These are phyloP conservation scores for Panaeolus papilionaceus DNA, from an alignment of 768 basidiomycete genomes.

Conservation along the genomic window DNA sequence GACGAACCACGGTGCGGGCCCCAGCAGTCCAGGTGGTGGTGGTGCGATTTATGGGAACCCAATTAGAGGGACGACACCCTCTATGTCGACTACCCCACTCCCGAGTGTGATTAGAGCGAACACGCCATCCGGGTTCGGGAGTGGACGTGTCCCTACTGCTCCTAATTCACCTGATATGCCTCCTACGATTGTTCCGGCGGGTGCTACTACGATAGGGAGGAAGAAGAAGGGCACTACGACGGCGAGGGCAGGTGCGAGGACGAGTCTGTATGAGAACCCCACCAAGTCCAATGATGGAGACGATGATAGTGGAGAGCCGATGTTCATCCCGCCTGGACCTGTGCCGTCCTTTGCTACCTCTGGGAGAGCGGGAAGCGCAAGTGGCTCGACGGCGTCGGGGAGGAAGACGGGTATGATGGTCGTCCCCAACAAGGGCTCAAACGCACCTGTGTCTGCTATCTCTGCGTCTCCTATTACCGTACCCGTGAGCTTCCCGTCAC, in stretches of 20 bases:
- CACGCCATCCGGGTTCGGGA: neutral
- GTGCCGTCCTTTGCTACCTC: neutral
- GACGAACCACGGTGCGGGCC: neutral
- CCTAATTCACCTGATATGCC: neutral
- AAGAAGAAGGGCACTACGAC: neutral
- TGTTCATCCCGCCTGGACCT: slow-evolving; percentile 6
- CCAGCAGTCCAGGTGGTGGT: neutral
- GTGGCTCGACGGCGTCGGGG: neutral
- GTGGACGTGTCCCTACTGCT: slow-evolving; percentile 2
- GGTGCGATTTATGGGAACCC: slow-evolving; percentile 3
- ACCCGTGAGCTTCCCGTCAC: neutral
- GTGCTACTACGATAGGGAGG: neutral
- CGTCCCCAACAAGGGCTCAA: neutral
- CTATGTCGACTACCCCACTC: neutral
- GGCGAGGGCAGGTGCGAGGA: neutral
- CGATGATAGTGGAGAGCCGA: neutral
- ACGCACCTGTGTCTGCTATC: neutral
- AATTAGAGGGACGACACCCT: neutral
- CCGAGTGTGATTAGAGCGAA: neutral
- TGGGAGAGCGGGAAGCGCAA: neutral
- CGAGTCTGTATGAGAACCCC: neutral
- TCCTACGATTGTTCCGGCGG: neutral
- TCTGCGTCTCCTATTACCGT: neutral
- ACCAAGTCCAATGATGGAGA: neutral
- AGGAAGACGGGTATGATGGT: neutral